These are phyloP conservation scores for Floccularia luteovirens DNA, from an alignment of 768 basidiomycete genomes.

Conservation along the genomic window DNA sequence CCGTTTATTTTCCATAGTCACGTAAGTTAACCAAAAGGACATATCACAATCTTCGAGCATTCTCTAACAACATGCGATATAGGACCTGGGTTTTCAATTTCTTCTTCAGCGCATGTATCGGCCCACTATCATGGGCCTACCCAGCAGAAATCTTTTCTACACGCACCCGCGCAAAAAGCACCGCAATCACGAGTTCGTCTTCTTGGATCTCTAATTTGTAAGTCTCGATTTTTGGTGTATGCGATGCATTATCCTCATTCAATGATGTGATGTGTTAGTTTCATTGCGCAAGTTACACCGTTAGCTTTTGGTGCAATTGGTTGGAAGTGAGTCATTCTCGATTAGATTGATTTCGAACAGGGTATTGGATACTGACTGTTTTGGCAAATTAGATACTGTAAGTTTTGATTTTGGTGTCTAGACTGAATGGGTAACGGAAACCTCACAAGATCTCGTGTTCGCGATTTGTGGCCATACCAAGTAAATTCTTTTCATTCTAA, in stretches of 20 bases:
- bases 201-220: slow-evolving; percentile 40
- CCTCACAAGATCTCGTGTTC: slow-evolving; percentile 28
- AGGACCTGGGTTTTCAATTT: slow-evolving; percentile 42
- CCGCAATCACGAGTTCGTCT: slow-evolving; percentile 33
- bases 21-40: slow-evolving; percentile 10
- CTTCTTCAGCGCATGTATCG: slow-evolving; percentile 38
- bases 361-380: slow-evolving; percentile 1
- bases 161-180: slow-evolving; percentile 34
- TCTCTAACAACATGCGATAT: neutral
- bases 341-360: neutral
- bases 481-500: slow-evolving; percentile 11
- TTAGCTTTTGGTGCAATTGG: slow-evolving; percentile 29
- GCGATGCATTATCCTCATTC: neutral
- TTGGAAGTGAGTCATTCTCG: slow-evolving; percentile 26
- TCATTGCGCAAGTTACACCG: slow-evolving; percentile 38
- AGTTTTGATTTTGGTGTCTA: slow-evolving; percentile 2
- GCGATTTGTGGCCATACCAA: slow-evolving; percentile 39
- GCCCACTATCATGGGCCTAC: slow-evolving; percentile 37
- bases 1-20: slow-evolving; percentile 9
- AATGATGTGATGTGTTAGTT: slow-evolving; percentile 14
- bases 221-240: slow-evolving; percentile 4
- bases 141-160: slow-evolving; percentile 39
- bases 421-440: neutral
- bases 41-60: neutral
- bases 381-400: slow-evolving; percentile 24